Evolutionary conservation across 805 yeast genomes (phyloP).

Genomic region (Schwanniomyces sp.): DNA sequence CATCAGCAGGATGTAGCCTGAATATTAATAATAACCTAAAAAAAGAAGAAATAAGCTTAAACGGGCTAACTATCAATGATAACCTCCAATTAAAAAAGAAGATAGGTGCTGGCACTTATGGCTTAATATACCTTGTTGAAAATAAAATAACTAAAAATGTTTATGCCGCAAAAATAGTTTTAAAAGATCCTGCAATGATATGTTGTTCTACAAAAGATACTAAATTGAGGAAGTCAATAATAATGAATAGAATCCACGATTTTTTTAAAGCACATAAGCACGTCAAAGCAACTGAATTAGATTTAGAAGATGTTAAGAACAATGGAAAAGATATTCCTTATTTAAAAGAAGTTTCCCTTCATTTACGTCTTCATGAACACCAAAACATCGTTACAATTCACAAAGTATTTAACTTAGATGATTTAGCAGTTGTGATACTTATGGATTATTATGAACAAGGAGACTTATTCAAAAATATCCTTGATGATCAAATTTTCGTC

Average conservation of each 20-base stretch:
- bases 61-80: conserved; percentile 25
- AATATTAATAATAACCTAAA: conserved; percentile 1
- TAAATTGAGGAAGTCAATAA: conserved; percentile 25
- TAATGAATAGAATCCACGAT: conserved; percentile 23
- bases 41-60: not conserved
- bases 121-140: conserved; percentile 70
- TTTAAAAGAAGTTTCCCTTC: conserved; percentile 70
- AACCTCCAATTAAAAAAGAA: conserved; percentile 46
- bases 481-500: conserved; percentile 65
- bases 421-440: conserved; percentile 59
- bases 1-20: conserved; percentile 1
- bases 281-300: conserved; percentile 14
- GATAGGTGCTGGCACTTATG: conserved; percentile 86
- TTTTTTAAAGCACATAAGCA: conserved; percentile 17
- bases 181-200: conserved; percentile 43
- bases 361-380: conserved; percentile 72
- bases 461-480: conserved; percentile 83
- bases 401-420: conserved; percentile 62
- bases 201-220: conserved; percentile 30
- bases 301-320: conserved; percentile 22
- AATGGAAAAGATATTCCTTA: conserved; percentile 31
- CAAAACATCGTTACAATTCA: conserved; percentile 77
- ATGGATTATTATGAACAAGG: conserved; percentile 88
- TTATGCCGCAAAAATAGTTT: conserved; percentile 72
- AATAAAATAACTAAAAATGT: conserved; percentile 49